phyloP scores from a whole-genome alignment of 345 rosid genomes.

The Hibiscus syriacus region DNA sequence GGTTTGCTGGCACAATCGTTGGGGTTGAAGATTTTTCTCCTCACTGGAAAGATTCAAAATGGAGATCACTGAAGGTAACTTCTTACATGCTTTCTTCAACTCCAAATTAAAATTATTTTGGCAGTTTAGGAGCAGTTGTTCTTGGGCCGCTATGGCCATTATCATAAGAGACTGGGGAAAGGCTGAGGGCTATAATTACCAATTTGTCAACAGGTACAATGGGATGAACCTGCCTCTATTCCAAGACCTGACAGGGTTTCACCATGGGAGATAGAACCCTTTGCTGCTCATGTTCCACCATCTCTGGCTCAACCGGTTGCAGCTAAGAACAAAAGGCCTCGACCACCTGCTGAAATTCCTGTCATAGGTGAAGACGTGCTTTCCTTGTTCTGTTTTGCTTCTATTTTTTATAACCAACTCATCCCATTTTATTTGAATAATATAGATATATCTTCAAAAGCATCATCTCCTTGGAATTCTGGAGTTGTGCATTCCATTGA shows the following conservation, averaged over 20 bases:
- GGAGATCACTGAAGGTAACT: constrained; percentile 78
- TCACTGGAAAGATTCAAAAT: constrained; percentile 69
- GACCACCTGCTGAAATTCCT: constrained; percentile 44
- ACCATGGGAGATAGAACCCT: constrained; percentile 89
- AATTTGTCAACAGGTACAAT: constrained; percentile 52
- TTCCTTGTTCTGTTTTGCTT: neutral
- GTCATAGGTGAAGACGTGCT: constrained; percentile 27
- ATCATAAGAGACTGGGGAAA: neutral
- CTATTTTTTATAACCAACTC: constrained; percentile 10
- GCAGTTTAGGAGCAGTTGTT: neutral
- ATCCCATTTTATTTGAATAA: constrained; percentile 5
- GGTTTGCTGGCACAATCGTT: constrained; percentile 88
- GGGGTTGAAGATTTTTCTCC: constrained; percentile 72
- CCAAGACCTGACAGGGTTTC: constrained; percentile 86
- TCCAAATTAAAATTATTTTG: constrained; percentile 1
- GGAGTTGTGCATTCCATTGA: constrained; percentile 45
- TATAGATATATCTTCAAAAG: constrained; percentile 37
- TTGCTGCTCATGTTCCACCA: constrained; percentile 35
- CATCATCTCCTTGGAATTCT: constrained; percentile 54
- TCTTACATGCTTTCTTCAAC: constrained; percentile 11
- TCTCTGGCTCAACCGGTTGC: constrained; percentile 37
- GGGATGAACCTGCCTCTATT: constrained; percentile 88
- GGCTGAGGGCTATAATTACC: neutral
- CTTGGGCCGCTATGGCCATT: neutral
- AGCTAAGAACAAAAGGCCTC: constrained; percentile 65